Percentiles rank a stretch among this genome's conserved stretches.
Evolutionary conservation across 2,329 filamentous ascomycete genomes (phyloP).

Genomic region (Diplocarpon rosae): DNA sequence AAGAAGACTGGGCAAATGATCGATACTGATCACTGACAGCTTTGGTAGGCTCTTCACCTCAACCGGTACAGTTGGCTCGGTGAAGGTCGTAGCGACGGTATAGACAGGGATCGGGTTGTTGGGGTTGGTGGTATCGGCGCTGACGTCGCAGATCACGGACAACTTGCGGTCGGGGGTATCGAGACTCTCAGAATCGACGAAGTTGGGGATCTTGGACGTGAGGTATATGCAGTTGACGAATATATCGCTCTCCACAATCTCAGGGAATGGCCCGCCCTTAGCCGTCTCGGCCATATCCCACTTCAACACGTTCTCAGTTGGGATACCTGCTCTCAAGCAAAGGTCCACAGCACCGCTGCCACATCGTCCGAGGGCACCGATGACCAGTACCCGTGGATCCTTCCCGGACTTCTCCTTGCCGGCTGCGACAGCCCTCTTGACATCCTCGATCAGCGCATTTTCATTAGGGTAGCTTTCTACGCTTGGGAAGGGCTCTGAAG

Average conservation of each 20-base stretch:
- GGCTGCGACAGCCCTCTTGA: constrained; percentile 58
- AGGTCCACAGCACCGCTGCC: constrained; percentile 76
- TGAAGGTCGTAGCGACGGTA: constrained; percentile 74
- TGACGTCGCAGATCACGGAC: constrained; percentile 71
- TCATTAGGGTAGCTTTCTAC: constrained; percentile 65
- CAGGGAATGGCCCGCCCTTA: constrained; percentile 59
- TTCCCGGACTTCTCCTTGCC: constrained; percentile 57
- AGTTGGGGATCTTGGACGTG: constrained; percentile 64
- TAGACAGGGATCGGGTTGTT: constrained; percentile 67
- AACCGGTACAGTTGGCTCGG: constrained; percentile 74
- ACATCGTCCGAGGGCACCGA: constrained; percentile 76
- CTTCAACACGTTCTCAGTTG: constrained; percentile 52
- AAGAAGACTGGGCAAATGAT: constrained; percentile 73
- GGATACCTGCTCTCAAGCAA: constrained; percentile 62
- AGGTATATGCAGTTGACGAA: constrained; percentile 91
- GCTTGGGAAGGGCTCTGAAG: constrained; percentile 52
- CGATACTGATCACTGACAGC: constrained; percentile 77
- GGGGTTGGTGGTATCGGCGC: constrained; percentile 62
- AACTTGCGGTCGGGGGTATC: constrained; percentile 59
- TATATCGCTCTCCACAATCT: constrained; percentile 65
- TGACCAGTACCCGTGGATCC: constrained; percentile 66
- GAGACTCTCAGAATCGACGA: constrained; percentile 63
- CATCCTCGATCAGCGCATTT: constrained; percentile 57
- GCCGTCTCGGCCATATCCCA: constrained; percentile 72
- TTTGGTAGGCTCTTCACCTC: constrained; percentile 41